phyloP scores from a whole-genome alignment of 176 grass and related monocot genomes.

The Carex myosuroides region DNA sequence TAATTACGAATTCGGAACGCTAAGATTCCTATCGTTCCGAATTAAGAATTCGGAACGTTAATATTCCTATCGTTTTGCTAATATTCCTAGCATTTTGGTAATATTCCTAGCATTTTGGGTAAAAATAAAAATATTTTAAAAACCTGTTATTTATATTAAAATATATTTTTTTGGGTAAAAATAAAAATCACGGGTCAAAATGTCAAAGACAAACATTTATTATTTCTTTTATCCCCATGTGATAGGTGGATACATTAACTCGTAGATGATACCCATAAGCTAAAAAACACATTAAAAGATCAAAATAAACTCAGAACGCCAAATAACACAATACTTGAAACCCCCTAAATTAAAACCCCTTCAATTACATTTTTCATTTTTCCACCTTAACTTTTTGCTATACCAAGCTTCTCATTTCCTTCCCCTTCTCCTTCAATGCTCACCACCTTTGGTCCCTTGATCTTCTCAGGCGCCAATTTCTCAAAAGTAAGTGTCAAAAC shows the following conservation, averaged over 20 bases:
- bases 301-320: not conserved
- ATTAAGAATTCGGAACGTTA: too few species aligned
- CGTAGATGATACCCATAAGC: not conserved
- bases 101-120: too few species aligned
- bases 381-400: slow-evolving; percentile 32
- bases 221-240: not conserved
- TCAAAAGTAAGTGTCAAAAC: slow-evolving; percentile 41
- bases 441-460: slow-evolving; percentile 62
- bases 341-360: not conserved
- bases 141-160: too few species aligned
- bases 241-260: not conserved
- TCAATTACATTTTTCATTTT: slow-evolving; percentile 16
- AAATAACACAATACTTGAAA: not conserved
- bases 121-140: too few species aligned
- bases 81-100: too few species aligned
- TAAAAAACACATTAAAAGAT: not conserved
- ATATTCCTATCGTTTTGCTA: too few species aligned
- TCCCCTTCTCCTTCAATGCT: slow-evolving; percentile 35
- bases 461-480: slow-evolving; percentile 63
- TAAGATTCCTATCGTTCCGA: too few species aligned
- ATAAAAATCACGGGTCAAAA: too few species aligned
- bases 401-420: slow-evolving; percentile 27
- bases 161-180: too few species aligned
- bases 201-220: too few species aligned
- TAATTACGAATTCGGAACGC: too few species aligned